Evolutionary conservation across 495 filamentous ascomycete species (phyloP), one percentile per base, ranked within the genome.

Genomic region (Rostrohypoxylon terebratum): DNA sequence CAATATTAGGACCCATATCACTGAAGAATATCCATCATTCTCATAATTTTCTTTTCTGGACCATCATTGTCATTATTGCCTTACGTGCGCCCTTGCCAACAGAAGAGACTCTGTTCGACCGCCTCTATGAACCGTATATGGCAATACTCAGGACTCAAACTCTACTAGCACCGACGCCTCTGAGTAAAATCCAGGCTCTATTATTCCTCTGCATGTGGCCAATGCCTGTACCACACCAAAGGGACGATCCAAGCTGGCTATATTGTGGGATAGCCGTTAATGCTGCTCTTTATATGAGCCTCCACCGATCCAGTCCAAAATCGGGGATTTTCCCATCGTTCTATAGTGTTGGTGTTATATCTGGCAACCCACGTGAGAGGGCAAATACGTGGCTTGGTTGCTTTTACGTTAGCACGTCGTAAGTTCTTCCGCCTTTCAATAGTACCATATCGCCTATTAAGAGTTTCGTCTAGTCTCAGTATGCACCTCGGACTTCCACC

Each of bases 131-230:
- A n/a, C 78, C 73, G n/a, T 77, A 71, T 57, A 57, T 66, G 34
- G 53, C 63, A 16, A 66, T 76, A 59, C 63, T 77, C 1, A 60
- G 60, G n/a, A 54, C 25, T 10, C 66, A 76, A 9, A 31, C 62
- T 3, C 44, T 78, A 18, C 59, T 48, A 47, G 65, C 77, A 11
- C 75, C 77, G 9, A 51, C 72, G 13, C 70, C 75, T 7, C 25
- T 80, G 23, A 68, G 75, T n/a, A 78, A 73, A 6, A 77, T 77
- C n/a, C 78, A 76, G 31, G 75, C 78, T 5, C 70, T 79, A 11
- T 58, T 79, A 13, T 50, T 80, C 16, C 69, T 82, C 36, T 81
- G 73, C 28, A 53, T 68, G 36, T 80, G 78, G 78, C 77, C 78
- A 21, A 25, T 80, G 13, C 78, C 77, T 3, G 75, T 77, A 33